Conservation (phyloP, 1,139 yeast genomes). For the Entelexis sorbosivorans region DNA sequence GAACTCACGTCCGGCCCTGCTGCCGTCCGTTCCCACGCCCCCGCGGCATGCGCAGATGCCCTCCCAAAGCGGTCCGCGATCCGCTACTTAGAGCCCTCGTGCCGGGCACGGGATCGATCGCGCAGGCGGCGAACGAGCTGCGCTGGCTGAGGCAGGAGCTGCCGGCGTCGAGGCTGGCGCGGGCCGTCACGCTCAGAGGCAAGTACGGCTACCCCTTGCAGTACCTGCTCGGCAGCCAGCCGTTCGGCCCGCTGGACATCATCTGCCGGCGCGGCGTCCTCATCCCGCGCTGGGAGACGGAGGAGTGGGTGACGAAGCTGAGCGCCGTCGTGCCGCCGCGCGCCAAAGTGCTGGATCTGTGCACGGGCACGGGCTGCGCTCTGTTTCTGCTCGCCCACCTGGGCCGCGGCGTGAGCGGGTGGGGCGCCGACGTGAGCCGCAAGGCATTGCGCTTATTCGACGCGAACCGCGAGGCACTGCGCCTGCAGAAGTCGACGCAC, state of each 20-base stretch:
- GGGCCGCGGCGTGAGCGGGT: slow-evolving; percentile 25
- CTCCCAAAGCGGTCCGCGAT: slow-evolving; percentile 5
- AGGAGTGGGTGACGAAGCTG: slow-evolving; percentile 63
- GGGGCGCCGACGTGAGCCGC: slow-evolving; percentile 52
- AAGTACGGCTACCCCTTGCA: slow-evolving; percentile 53
- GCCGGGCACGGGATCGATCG: slow-evolving; percentile 31
- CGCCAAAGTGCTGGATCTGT: slow-evolving; percentile 49
- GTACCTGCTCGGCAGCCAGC: slow-evolving; percentile 74
- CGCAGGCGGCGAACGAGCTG: slow-evolving; percentile 37
- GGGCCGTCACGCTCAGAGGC: slow-evolving; percentile 28
- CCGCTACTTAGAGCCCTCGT: slow-evolving; percentile 26
- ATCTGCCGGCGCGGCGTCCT: slow-evolving; percentile 54
- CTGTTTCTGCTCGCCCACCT: slow-evolving; percentile 40
- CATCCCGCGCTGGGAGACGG: slow-evolving; percentile 93
- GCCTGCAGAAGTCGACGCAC: slow-evolving; percentile 13
- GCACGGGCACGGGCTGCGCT: slow-evolving; percentile 89
- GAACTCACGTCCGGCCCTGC: neutral
- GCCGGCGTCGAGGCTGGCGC: slow-evolving; percentile 23
- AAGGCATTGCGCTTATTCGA: slow-evolving; percentile 43
- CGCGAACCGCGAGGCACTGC: slow-evolving; percentile 33
- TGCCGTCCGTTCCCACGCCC: neutral
- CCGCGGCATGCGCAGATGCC: slow-evolving; percentile 7
- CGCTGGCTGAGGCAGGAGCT: slow-evolving; percentile 40
- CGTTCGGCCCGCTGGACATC: slow-evolving; percentile 63
- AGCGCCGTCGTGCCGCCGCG: slow-evolving; percentile 12